phyloP scores from a whole-genome alignment of 805 yeast genomes.

The Metschnikowia kunwiensis region DNA sequence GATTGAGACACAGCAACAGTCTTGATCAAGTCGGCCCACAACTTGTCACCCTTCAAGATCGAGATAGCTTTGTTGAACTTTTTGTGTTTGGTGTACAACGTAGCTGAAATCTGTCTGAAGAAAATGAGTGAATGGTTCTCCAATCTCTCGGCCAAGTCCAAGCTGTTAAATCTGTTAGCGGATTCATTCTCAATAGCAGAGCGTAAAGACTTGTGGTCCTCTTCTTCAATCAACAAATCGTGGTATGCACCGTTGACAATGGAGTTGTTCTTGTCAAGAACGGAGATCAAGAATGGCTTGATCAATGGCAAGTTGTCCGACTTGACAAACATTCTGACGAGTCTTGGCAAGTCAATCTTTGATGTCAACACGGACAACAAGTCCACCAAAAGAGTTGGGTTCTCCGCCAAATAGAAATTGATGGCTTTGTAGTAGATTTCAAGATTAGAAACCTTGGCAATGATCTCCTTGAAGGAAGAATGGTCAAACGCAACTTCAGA shows the following conservation, averaged over 20 bases:
- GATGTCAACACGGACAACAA: conserved; percentile 79
- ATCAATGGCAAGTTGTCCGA: conserved; percentile 95
- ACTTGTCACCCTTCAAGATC: conserved; percentile 83
- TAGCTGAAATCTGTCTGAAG: conserved; percentile 95
- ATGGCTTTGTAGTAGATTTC: conserved; percentile 97
- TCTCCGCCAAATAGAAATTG: conserved; percentile 88
- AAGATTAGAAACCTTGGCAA: conserved; percentile 91
- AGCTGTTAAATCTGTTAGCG: conserved; percentile 86
- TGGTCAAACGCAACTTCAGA: conserved; percentile 93
- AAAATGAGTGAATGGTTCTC: conserved; percentile 88
- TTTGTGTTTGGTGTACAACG: conserved; percentile 89
- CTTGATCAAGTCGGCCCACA: conserved; percentile 92
- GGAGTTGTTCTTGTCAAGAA: conserved; percentile 83
- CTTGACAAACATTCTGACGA: conserved; percentile 89
- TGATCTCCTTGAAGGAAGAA: conserved; percentile 86
- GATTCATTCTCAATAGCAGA: conserved; percentile 74
- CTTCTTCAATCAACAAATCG: conserved; percentile 92
- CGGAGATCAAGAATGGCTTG: conserved; percentile 91
- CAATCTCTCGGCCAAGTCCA: conserved; percentile 87
- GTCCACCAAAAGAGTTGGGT: conserved; percentile 87
- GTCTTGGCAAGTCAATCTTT: conserved; percentile 90
- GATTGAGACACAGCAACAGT: conserved; percentile 84
- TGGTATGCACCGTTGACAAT: conserved; percentile 95
- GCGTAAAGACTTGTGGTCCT: conserved; percentile 86
- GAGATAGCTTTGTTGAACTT: conserved; percentile 88